These are phyloP conservation scores for Jacaranda mimosifolia DNA, from an alignment of 257 asterid species.

Conservation along the genomic window DNA sequence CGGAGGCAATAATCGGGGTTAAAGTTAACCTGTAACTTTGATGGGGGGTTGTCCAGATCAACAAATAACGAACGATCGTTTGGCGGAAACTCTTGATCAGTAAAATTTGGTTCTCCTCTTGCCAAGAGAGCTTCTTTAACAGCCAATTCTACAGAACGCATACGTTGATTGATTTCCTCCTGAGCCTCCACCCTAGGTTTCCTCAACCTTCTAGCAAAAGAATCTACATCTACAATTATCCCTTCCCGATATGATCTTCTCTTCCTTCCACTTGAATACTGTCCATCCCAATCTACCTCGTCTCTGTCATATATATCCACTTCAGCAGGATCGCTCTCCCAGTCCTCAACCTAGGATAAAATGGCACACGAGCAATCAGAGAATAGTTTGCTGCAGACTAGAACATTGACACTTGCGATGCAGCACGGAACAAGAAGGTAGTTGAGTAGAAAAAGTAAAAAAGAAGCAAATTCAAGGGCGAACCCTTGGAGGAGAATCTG, in stretches of 20 bases:
- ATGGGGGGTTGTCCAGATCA: slow-evolving; percentile 91
- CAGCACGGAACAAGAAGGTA: too few species aligned
- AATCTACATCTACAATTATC: slow-evolving; percentile 83
- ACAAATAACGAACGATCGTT: slow-evolving; percentile 84
- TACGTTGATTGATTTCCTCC: slow-evolving; percentile 91
- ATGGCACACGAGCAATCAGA: slow-evolving; percentile 17
- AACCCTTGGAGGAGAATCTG: slow-evolving; percentile 98
- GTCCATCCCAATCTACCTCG: slow-evolving; percentile 99
- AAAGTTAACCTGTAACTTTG: slow-evolving; percentile 75
- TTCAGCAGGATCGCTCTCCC: slow-evolving; percentile 99
- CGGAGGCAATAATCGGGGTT: slow-evolving; percentile 21
- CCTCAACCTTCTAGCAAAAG: slow-evolving; percentile 91
- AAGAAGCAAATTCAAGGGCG: slow-evolving; percentile 34
- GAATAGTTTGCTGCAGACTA: slow-evolving; percentile 23
- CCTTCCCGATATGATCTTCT: slow-evolving; percentile 92
- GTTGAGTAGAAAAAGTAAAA: neutral
- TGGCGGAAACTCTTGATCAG: slow-evolving; percentile 99
- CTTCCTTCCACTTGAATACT: slow-evolving; percentile 97
- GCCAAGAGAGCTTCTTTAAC: slow-evolving; percentile 97
- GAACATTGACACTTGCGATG: neutral
- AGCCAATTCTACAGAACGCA: slow-evolving; percentile 97
- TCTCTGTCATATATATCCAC: slow-evolving; percentile 98
- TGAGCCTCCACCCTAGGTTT: slow-evolving; percentile 90
- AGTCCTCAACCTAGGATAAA: slow-evolving; percentile 82
- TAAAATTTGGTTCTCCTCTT: slow-evolving; percentile 87